These are phyloP conservation scores for Juncus effusus DNA, from an alignment of 176 grass and related monocot genomes.

Conservation along the genomic window DNA sequence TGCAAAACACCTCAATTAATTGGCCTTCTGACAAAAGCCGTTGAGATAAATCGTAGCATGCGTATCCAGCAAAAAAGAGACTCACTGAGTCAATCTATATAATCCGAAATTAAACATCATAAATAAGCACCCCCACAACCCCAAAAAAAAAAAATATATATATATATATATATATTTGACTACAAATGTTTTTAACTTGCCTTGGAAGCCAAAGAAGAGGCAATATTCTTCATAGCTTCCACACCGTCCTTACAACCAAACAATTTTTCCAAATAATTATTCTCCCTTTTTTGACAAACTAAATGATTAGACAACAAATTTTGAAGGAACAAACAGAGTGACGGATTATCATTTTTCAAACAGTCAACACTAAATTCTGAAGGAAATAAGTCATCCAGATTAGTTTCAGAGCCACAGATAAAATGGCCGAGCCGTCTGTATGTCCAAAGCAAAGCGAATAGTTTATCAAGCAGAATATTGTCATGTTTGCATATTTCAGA, in stretches of 20 bases:
- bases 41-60: constrained; percentile 84
- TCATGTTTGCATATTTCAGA: constrained; percentile 53
- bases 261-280: constrained; percentile 23
- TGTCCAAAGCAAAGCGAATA: constrained; percentile 27
- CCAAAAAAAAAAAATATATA: too few species aligned
- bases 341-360: constrained; percentile 47
- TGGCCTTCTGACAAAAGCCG: constrained; percentile 51
- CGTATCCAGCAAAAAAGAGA: constrained; percentile 50
- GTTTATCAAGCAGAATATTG: constrained; percentile 47
- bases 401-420: constrained; percentile 56
- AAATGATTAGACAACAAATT: constrained; percentile 9
- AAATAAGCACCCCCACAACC: too few species aligned
- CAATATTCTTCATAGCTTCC: constrained; percentile 47
- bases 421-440: constrained; percentile 61
- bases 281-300: constrained; percentile 38
- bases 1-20: constrained; percentile 49
- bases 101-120: constrained; percentile 30
- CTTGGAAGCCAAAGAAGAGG: constrained; percentile 56
- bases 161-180: too few species aligned
- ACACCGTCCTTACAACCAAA: constrained; percentile 34
- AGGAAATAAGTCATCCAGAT: constrained; percentile 32
- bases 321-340: constrained; percentile 45
- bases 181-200: constrained; percentile 42
- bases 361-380: constrained; percentile 63
- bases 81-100: constrained; percentile 41